phyloP scores from a whole-genome alignment of 768 basidiomycete species.

The Boletus insuetus region DNA sequence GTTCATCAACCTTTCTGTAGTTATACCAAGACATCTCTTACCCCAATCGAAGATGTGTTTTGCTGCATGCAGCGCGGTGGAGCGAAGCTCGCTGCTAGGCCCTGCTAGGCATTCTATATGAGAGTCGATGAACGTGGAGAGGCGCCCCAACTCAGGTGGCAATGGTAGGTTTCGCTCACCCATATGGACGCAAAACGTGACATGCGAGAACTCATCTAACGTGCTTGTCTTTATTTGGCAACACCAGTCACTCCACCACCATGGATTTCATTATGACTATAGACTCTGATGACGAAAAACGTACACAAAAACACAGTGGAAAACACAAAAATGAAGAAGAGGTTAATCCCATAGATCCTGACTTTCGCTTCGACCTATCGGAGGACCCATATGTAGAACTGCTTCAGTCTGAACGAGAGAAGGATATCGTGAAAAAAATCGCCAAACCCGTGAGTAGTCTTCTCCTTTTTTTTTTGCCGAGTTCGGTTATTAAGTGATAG shows the following conservation, averaged over 20 bases:
- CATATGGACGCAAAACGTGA: conserved; percentile 8
- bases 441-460: conserved; percentile 53
- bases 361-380: conserved; percentile 77
- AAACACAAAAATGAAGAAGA: conserved; percentile 39
- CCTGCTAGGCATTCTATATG: conserved; percentile 53
- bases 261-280: conserved; percentile 81
- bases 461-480: conserved; percentile 3
- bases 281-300: conserved; percentile 73
- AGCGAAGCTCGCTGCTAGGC: conserved; percentile 51
- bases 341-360: conserved; percentile 68
- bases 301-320: conserved; percentile 18
- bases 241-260: neutral
- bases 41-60: conserved; percentile 78
- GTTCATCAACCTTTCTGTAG: neutral
- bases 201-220: neutral
- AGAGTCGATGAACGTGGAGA: conserved; percentile 56
- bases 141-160: conserved; percentile 43
- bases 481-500: conserved; percentile 4
- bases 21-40: conserved; percentile 33
- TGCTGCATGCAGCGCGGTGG: conserved; percentile 61
- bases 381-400: conserved; percentile 68
- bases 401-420: conserved; percentile 40
- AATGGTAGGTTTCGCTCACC: conserved; percentile 20
- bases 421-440: conserved; percentile 61
- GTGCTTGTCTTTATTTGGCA: conserved; percentile 22